Evolutionary conservation across 139 green algal genomes (phyloP), one percentile per base, ranked within the genome.

Genomic region (Dunaliella sp.): DNA sequence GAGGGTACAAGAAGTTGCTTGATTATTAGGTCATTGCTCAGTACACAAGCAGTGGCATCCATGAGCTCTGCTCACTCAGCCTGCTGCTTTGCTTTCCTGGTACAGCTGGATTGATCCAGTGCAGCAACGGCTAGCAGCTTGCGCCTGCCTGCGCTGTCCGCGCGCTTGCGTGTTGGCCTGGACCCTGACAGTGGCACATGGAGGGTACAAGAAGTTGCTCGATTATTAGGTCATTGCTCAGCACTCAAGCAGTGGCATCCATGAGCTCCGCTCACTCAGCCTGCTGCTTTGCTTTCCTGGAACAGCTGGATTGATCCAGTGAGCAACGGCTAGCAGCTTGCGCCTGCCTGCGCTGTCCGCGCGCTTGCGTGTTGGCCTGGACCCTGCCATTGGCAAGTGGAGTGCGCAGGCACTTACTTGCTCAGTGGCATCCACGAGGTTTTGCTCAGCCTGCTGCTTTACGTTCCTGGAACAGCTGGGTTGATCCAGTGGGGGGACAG

Each of bases 101-200:
- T n/a, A 24, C 58, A n/a, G 58, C 21, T 21, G 21, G 58, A 24
- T 74, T 21, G 22, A 74, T 21, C 22, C 58, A 24, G 22, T 74
- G 58, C 58, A 74, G 58, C 58, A 74, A 24, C 58, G 87, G 97
- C 97, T 26, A 97, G 94, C 83, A 99, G 93, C 21, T 92, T 94
- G 58, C 91, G 88, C 73, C 98, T 94, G 80, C 91, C 89, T 0
- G 84, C 78, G 35, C 87, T 85, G 78, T 88, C 36, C 38, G 86
- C 80, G 16, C 84, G 76, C 0, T 87, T 87, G 38, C 89, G 89
- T 16, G 86, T n/a, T 38, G 89, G 87, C 37, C 86, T 84, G 0
- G 87, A 90, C 32, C 87, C 87, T 90, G 87, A 3, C n/a, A n/a
- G n/a, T n/a, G n/a, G n/a, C n/a, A n/a, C n/a, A n/a, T n/a, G n/a